Evolutionary conservation across 2,329 filamentous ascomycete genomes (phyloP).

Genomic region (Fusarium sp.): DNA sequence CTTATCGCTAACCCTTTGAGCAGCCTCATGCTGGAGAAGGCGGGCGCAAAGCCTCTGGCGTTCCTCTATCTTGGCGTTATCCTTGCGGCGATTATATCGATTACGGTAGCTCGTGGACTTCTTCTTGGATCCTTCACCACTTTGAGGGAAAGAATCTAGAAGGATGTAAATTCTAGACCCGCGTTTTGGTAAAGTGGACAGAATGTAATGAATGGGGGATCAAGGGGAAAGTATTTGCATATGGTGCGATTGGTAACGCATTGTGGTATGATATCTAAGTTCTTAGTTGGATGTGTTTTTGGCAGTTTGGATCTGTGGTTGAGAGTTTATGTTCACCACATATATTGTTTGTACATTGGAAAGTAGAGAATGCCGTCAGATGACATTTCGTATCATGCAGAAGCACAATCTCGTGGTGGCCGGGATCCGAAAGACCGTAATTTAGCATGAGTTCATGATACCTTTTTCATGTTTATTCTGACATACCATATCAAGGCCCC

Average conservation of each 20-base stretch:
- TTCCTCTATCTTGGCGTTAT: constrained; percentile 55
- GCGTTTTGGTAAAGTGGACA: no score
- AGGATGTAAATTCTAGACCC: background rate
- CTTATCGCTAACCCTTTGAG: constrained; percentile 56
- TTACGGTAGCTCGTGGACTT: constrained; percentile 32
- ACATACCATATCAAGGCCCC: background rate
- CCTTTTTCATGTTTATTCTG: no score
- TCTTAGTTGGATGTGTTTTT: background rate
- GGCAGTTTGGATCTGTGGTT: background rate
- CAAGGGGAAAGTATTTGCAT: background rate
- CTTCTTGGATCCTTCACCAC: constrained; percentile 9
- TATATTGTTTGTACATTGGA: background rate
- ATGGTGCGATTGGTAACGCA: background rate
- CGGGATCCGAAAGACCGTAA: no score
- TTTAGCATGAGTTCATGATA: no score
- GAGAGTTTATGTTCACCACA: background rate
- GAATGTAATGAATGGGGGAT: background rate
- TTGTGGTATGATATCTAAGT: background rate
- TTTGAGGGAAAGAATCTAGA: constrained; percentile 8
- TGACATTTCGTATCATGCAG: fast-evolving
- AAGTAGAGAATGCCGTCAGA: background rate
- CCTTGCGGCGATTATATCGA: constrained; percentile 43
- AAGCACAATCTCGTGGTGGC: no score
- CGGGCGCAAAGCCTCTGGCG: constrained; percentile 53
- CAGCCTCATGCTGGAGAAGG: constrained; percentile 53